Percentiles rank a stretch among this genome's conserved stretches.
Evolutionary conservation across 495 filamentous ascomycete species (phyloP).

Genomic region (Amorphotheca resinae): DNA sequence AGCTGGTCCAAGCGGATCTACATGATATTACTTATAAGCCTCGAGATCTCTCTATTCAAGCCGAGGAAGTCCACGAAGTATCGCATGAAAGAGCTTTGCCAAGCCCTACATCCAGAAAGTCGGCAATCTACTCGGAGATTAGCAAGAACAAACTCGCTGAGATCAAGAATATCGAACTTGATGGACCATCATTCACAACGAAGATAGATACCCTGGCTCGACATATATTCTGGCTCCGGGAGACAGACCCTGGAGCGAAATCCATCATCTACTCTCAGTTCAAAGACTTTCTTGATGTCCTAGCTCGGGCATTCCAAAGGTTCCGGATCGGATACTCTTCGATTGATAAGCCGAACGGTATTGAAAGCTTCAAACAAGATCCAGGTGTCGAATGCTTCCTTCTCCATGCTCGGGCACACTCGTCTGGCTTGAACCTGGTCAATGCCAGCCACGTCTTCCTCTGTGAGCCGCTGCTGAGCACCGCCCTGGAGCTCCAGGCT

Average conservation of each 20-base stretch:
- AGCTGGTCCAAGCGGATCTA: conserved; percentile 48
- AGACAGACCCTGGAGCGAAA: conserved; percentile 77
- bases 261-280: conserved; percentile 88
- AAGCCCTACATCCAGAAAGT: conserved; percentile 6
- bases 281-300: conserved; percentile 63
- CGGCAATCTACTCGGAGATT: conserved; percentile 65
- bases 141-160: conserved; percentile 54
- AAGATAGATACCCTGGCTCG: conserved; percentile 77
- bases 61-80: conserved; percentile 34
- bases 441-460: conserved; percentile 91
- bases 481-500: conserved; percentile 84
- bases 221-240: conserved; percentile 74
- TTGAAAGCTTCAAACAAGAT: conserved; percentile 63
- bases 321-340: conserved; percentile 60
- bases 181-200: conserved; percentile 61
- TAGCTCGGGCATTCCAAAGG: conserved; percentile 50
- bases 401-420: conserved; percentile 76
- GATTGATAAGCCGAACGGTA: conserved; percentile 48
- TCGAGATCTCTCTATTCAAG: conserved; percentile 52
- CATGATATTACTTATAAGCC: conserved; percentile 79
- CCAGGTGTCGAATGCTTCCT: conserved; percentile 71
- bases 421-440: conserved; percentile 77
- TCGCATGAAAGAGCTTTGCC: conserved; percentile 7
- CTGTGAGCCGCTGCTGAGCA: conserved; percentile 86
- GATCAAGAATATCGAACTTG: conserved; percentile 72